Percentiles rank a stretch among this genome's conserved stretches.
phyloP scores from a whole-genome alignment of 495 filamentous ascomycete species.

The Aspergillus biplanus region DNA sequence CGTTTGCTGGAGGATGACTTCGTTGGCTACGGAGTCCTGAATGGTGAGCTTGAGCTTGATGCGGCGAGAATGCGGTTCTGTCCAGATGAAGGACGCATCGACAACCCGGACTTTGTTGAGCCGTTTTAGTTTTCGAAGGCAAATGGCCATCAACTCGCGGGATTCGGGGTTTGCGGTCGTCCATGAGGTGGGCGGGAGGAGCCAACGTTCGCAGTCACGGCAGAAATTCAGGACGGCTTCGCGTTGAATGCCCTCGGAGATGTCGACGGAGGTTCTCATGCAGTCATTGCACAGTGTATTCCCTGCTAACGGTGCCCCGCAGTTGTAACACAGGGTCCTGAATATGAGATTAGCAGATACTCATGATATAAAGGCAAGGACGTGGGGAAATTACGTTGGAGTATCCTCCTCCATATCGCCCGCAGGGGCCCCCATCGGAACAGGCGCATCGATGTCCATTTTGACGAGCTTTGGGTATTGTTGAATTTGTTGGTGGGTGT shows the following conservation, averaged over 20 bases:
- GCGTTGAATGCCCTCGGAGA: slow-evolving; percentile 77
- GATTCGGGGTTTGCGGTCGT: slow-evolving; percentile 80
- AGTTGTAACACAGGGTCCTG: slow-evolving; percentile 93
- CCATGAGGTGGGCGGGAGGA: slow-evolving; percentile 85
- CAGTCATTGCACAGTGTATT: slow-evolving; percentile 91
- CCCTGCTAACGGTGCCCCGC: slow-evolving; percentile 89
- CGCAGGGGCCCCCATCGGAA: slow-evolving; percentile 16
- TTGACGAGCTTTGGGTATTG: slow-evolving; percentile 4
- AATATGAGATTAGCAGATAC: background rate
- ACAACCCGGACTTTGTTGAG: slow-evolving; percentile 86
- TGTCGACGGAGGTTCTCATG: slow-evolving; percentile 88
- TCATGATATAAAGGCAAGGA: background rate
- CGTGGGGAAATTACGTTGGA: slow-evolving; percentile 13
- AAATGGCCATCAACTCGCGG: slow-evolving; percentile 86
- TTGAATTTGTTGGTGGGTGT: background rate
- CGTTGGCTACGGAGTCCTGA: slow-evolving; percentile 74
- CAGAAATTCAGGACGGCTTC: slow-evolving; percentile 86
- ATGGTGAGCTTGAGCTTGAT: slow-evolving; percentile 92
- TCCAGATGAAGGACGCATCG: slow-evolving; percentile 97
- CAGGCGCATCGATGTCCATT: slow-evolving; percentile 20
- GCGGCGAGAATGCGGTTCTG: slow-evolving; percentile 89
- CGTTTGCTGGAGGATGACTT: slow-evolving; percentile 83
- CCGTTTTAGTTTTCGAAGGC: slow-evolving; percentile 79
- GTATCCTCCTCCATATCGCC: background rate
- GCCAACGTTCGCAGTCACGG: slow-evolving; percentile 91